A percentile compares a stretch with the other conserved stretches of the same genome.
Conservation (phyloP, 73 alveolate species). For the Tetrahymena malaccensis region DNA sequence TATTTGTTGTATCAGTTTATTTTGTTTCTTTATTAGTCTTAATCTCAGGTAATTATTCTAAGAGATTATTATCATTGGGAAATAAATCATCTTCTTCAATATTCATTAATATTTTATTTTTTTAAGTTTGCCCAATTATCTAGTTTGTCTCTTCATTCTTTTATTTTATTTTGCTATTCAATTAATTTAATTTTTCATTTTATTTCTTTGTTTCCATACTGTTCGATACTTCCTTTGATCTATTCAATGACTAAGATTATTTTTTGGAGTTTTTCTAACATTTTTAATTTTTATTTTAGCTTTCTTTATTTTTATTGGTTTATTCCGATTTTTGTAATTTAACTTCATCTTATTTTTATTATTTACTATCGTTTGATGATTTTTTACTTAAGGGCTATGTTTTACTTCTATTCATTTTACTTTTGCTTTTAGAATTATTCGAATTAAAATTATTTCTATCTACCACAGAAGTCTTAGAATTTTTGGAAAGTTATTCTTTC, state of each 20-base stretch:
- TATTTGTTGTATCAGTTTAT: background rate
- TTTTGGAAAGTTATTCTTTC: background rate
- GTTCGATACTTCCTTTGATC: background rate
- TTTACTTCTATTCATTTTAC: background rate
- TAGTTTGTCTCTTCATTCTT: background rate
- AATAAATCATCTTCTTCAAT: background rate
- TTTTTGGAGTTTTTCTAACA: background rate
- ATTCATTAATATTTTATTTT: background rate
- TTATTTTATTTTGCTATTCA: background rate
- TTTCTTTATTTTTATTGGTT: background rate
- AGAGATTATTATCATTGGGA: background rate
- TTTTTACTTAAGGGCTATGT: background rate
- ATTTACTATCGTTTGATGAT: background rate
- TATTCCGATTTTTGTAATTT: background rate
- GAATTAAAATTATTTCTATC: background rate
- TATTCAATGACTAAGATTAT: background rate
- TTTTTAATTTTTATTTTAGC: background rate
- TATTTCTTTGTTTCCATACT: background rate
- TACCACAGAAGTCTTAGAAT: background rate
- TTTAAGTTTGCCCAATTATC: background rate
- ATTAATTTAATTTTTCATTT: background rate
- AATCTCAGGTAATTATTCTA: background rate
- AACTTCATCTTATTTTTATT: background rate
- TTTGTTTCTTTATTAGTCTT: background rate
- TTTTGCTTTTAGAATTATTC: too few relatives aligned